Conservation (phyloP, 208 protist genomes). For the Acanthamoeba triangularis region DNA sequence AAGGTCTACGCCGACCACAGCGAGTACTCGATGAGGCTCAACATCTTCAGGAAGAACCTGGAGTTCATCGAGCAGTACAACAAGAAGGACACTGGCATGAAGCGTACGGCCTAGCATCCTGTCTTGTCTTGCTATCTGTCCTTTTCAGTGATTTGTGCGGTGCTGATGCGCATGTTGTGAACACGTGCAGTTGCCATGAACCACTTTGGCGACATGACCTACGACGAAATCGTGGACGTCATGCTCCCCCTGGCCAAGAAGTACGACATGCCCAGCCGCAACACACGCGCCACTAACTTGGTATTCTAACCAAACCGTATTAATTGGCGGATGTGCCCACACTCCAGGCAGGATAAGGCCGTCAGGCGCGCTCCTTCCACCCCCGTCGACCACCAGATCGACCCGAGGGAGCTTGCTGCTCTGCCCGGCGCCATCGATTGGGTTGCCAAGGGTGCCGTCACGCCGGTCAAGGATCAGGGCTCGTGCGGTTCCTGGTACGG, state of each 20-base stretch:
- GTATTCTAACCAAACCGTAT: background rate
- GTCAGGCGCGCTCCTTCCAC: background rate
- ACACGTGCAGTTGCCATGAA: constrained; percentile 77
- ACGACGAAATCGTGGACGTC: constrained; percentile 76
- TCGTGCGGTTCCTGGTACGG: constrained; percentile 95
- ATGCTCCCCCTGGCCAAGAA: constrained; percentile 44
- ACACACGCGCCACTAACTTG: no score
- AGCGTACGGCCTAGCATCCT: background rate
- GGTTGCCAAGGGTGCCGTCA: constrained; percentile 94
- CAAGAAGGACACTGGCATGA: constrained; percentile 64
- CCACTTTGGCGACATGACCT: constrained; percentile 83
- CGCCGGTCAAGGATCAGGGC: constrained; percentile 97
- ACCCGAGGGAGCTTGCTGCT: background rate
- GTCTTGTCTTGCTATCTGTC: background rate
- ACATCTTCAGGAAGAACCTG: constrained; percentile 56
- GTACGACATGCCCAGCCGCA: background rate
- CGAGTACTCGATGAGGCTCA: constrained; percentile 30
- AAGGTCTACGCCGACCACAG: constrained; percentile 45
- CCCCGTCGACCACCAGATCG: background rate
- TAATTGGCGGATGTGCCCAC: background rate
- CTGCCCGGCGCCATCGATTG: constrained; percentile 91
- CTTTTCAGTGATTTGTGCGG: background rate
- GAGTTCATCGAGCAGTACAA: constrained; percentile 55
- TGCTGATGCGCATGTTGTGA: background rate
- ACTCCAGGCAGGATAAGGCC: background rate